Percentiles rank a stretch among this genome's conserved stretches.
Evolutionary conservation across 1,139 yeast species (phyloP).

Genomic region (Debaryomyces nepalensis): DNA sequence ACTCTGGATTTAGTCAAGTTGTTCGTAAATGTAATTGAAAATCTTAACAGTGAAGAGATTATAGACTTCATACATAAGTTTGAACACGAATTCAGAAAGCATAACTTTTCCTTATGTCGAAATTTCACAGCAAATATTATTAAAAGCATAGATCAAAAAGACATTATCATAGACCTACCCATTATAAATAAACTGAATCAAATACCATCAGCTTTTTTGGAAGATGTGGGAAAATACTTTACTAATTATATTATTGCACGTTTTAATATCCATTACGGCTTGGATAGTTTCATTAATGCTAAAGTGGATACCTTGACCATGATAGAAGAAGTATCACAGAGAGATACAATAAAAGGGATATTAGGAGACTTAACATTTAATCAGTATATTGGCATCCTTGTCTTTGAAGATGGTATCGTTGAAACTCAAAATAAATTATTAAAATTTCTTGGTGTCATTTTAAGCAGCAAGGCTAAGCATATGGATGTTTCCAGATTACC

Average conservation of each 20-base stretch:
- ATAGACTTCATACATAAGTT: constrained; percentile 17
- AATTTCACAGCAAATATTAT: constrained; percentile 2
- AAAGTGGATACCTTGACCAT: constrained; percentile 17
- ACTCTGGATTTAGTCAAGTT: constrained; percentile 15
- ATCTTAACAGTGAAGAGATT: constrained; percentile 21
- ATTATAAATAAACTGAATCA: background rate
- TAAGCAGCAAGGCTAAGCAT: background rate
- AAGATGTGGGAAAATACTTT: constrained; percentile 17
- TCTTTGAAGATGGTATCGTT: background rate
- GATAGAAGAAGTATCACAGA: constrained; percentile 9
- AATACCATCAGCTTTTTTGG: background rate
- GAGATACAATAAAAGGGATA: background rate
- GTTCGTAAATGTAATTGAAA: constrained; percentile 21
- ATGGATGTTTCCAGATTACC: constrained; percentile 11
- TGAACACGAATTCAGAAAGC: constrained; percentile 12
- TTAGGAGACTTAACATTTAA: background rate
- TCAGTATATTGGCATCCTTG: constrained; percentile 6
- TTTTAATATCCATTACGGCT: constrained; percentile 17
- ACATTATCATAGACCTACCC: constrained; percentile 1
- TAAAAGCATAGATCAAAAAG: constrained; percentile 1
- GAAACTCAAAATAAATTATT: background rate
- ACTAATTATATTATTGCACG: constrained; percentile 16
- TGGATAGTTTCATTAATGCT: constrained; percentile 21
- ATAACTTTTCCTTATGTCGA: constrained; percentile 11
- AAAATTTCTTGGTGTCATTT: constrained; percentile 2